Evolutionary conservation across 768 basidiomycete species (phyloP), one percentile per base, ranked within the genome.

Genomic region (Suillus subalutaceus): DNA sequence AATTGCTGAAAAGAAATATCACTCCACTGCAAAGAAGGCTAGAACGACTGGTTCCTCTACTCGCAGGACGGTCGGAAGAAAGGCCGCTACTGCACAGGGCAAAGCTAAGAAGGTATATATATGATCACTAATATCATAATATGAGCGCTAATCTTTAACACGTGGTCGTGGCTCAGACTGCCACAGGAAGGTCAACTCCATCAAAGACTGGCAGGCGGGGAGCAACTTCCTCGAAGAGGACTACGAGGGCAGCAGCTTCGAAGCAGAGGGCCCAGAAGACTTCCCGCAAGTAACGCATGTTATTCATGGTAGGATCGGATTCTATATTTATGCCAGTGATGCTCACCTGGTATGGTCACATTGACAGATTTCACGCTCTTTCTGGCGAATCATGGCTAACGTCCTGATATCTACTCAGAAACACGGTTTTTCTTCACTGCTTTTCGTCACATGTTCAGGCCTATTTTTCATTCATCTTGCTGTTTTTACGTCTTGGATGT

Each of bases 11-110:
- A 75, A 61, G 53, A 73, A 69, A 56, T 77, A 77, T 23, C 65
- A 63, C 23, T 77, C 73, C 4, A 56, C 44, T 59, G 70, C 75
- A 58, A 76, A 75, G 68, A 77, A 69, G 38, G 70, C 72, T 2
- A 74, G 67, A 1, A 35, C 69, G 7, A 59, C 53, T 10, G 58
- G 62, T 50, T 13, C n/a, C 52, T 32, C 67, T 20, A 64, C 67
- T 55, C 65, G 68, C 44, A 63, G 58, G 69, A 30, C 59, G 9
- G 53, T 66, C 52, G 43, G 63, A 20, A 66, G 63, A 40, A 68
- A 66, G 43, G 40, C 62, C 8, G 53, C 44, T 15, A 59, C 61
- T 20, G 65, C 61, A 46, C 62, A 56, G 12, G 44, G 59, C n/a
- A 64, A 65, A 16, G 40, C 62, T 8, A 66, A 66, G 46, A 63